Percentiles rank a stretch among this genome's conserved stretches.
Evolutionary conservation across 2,329 filamentous ascomycete genomes (phyloP).

Genomic region (Simplicillium aogashimaense): DNA sequence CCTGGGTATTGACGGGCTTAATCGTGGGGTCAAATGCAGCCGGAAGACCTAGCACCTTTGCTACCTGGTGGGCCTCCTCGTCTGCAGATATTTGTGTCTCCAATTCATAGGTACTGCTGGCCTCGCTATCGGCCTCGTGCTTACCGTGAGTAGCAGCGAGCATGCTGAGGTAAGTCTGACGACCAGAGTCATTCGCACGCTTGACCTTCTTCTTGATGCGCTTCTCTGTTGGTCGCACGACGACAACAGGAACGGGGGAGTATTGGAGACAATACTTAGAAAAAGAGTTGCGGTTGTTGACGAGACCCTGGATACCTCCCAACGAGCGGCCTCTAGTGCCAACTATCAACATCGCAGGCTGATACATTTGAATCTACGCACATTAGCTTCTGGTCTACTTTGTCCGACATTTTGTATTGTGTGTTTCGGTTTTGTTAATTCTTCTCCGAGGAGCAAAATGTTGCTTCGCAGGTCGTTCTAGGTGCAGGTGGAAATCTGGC

Average conservation of each 20-base stretch:
- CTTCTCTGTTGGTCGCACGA: constrained; percentile 80
- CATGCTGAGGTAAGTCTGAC: constrained; percentile 70
- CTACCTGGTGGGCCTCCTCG: constrained; percentile 55
- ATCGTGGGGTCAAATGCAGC: constrained; percentile 55
- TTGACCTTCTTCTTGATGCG: constrained; percentile 85
- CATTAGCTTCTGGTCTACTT: neutral
- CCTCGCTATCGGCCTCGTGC: constrained; percentile 48
- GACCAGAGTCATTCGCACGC: constrained; percentile 63
- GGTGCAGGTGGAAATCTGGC: constrained; percentile 7
- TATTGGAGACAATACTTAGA: constrained; percentile 94
- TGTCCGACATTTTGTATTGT: too few relatives aligned
- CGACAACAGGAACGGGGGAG: constrained; percentile 85
- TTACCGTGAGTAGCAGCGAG: constrained; percentile 51
- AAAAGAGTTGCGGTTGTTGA: constrained; percentile 70
- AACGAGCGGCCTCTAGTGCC: constrained; percentile 78
- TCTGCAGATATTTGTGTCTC: constrained; percentile 46
- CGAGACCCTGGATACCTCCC: constrained; percentile 74
- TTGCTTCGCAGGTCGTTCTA: too few relatives aligned
- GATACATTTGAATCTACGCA: constrained; percentile 74
- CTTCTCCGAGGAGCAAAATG: too few relatives aligned
- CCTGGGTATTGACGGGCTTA: constrained; percentile 37
- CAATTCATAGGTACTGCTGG: constrained; percentile 41
- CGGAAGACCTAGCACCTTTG: constrained; percentile 51
- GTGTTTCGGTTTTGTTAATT: neutral
- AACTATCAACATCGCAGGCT: constrained; percentile 84